phyloP scores from a whole-genome alignment of 2,329 filamentous ascomycete species.

The Ascochyta lentis region DNA sequence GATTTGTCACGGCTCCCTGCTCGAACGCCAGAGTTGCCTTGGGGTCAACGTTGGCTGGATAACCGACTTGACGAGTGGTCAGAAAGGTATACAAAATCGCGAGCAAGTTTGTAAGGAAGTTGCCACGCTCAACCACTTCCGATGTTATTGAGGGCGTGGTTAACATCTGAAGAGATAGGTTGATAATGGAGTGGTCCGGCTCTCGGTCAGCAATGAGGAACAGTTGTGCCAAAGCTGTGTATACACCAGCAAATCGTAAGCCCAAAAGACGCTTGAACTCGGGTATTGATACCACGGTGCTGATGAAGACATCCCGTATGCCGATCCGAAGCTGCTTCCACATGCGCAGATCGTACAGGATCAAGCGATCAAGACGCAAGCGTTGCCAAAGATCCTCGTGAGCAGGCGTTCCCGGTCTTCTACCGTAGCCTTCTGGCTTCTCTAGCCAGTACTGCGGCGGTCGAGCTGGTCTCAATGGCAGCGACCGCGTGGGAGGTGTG shows the following conservation, averaged over 20 bases:
- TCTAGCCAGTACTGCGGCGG: conserved; percentile 87
- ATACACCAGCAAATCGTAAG: conserved; percentile 90
- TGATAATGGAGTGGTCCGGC: conserved; percentile 98
- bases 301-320: conserved; percentile 91
- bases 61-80: conserved; percentile 92
- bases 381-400: conserved; percentile 90
- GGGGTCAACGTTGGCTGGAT: conserved; percentile 86
- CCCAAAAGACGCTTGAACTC: conserved; percentile 95
- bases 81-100: conserved; percentile 97
- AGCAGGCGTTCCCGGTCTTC: conserved; percentile 67
- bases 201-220: conserved; percentile 96
- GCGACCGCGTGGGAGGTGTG: conserved; percentile 66
- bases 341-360: conserved; percentile 91
- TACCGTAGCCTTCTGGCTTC: conserved; percentile 73
- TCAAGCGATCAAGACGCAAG: conserved; percentile 90
- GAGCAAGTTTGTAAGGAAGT: conserved; percentile 94
- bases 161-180: conserved; percentile 93
- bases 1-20: conserved; percentile 90
- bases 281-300: conserved; percentile 92
- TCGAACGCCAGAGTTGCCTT: conserved; percentile 91
- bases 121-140: conserved; percentile 92
- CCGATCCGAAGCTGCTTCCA: conserved; percentile 96
- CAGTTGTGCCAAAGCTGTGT: conserved; percentile 90
- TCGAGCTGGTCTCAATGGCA: conserved; percentile 60
- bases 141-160: conserved; percentile 96